Base-by-base conservation (phyloP, 129 eudicot genomes). In the Artemisia tridentata region DNA sequence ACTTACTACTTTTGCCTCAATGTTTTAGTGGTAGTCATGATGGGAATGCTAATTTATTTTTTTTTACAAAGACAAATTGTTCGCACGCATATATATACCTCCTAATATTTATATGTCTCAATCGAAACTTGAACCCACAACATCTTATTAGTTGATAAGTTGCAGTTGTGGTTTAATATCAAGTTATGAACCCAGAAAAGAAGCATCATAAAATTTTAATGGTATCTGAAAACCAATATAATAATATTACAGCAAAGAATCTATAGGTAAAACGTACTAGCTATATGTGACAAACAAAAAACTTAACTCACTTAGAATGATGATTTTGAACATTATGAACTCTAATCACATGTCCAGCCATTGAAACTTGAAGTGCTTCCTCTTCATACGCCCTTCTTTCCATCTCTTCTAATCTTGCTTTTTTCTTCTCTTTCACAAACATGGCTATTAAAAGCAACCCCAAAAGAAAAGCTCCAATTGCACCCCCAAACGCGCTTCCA, bases 301-400 rank as follows among this genome's bases (percentile, higher is more conserved):
- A 38, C 31, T 38, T 23, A 50, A 62, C 59, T 77, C 72, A 53
- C 45, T 59, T 34, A 52, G 75, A 11, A 41, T 21, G 65, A 49
- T 69, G 75, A 62, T 7, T 5, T 46, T 64, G 80, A 66, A 82
- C 95, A 64, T 79, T 85, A 14, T 72, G 84, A 67, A 86, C 79
- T 73, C 98, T 82, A 19, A 87, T 63, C 48, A 78, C 92, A 79
- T 93, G 98, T 19, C 98, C 98, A 38, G 92, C 98, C 98, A 93
- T 93, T 0, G 95, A 86, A 41, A 93, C 98, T 75, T 89, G 95
- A 69, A 93, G 78, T 59, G 96, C 98, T 74, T 93, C 98, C 69
- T 93, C 98, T 67, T 93, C 95, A 81, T 93, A 93, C 50, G 96
- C 98, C 80, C 95, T 83, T 68, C 98, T 80, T 73, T 85, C 96